Evolutionary conservation across 2,329 filamentous ascomycete species (phyloP), one percentile per base, ranked within the genome.

Genomic region (Ophiostoma angusticollis): DNA sequence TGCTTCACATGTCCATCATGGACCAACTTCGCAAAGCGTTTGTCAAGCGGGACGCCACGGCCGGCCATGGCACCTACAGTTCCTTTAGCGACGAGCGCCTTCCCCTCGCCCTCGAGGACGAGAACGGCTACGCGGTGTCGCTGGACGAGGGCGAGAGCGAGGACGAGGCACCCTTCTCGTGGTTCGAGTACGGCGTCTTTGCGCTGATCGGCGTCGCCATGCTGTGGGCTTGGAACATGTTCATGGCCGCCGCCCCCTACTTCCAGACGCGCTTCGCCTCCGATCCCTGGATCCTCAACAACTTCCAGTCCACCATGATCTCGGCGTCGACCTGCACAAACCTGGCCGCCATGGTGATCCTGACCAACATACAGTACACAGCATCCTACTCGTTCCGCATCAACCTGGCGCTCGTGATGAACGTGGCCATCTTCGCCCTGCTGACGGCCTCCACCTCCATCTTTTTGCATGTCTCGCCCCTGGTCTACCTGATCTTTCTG

Each of bases 211-310:
- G 91, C 36, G 70, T 94, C 41, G 84, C 87, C 37, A 96, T 96
- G 91, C 70, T 96, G 31, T 96, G 89, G 89, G 86, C 89, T 40
- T 96, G 89, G 89, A 96, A 96, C 65, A 95, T 95, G 89, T 95
- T 96, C 59, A 74, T 96, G 50, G 89, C 91, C 32, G 86, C 89
- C 8, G 84, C 85, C 2, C 85, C 89, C 5, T 96, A 96, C 65
- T 95, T 96, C 62, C 78, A 87, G 53, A 69, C 67, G 35, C 84
- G 89, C 49, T 93, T 96, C 58, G 63, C 70, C 32, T 67, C 70
- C 44, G 74, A 79, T 54, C 62, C 74, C 39, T 82, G 76, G 68
- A 78, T 93, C 41, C 68, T 79, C 25, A 68, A 74, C 46, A 84
- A 86, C 64, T 96, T 93, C 63, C 89, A 95, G 57, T 81, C 89